These are phyloP conservation scores for Apophysomyces ossiformis DNA, from an alignment of 371 early-diverging fungal genomes.

Conservation along the genomic window DNA sequence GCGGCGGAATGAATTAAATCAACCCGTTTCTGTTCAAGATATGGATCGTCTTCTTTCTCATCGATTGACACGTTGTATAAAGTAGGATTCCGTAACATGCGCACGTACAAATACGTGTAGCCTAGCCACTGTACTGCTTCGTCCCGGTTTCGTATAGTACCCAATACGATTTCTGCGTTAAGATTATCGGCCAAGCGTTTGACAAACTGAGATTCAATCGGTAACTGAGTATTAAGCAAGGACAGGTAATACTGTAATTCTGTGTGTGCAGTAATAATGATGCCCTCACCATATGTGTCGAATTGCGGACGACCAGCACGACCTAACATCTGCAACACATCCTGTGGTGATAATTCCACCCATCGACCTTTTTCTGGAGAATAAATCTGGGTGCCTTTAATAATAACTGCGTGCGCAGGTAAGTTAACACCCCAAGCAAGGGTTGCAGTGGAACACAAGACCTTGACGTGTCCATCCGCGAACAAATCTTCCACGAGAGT, in stretches of 20 bases:
- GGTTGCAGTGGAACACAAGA: slow-evolving; percentile 98
- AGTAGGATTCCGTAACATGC: slow-evolving; percentile 91
- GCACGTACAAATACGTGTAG: slow-evolving; percentile 96
- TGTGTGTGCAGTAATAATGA: slow-evolving; percentile 93
- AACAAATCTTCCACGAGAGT: slow-evolving; percentile 95
- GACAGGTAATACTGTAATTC: slow-evolving; percentile 96
- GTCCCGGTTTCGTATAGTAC: slow-evolving; percentile 86
- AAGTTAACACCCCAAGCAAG: slow-evolving; percentile 99
- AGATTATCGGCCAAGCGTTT: slow-evolving; percentile 87
- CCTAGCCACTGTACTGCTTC: slow-evolving; percentile 98
- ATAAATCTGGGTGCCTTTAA: slow-evolving; percentile 99
- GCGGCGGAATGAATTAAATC: slow-evolving; percentile 93
- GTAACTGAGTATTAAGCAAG: slow-evolving; percentile 92
- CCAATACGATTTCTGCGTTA: slow-evolving; percentile 98
- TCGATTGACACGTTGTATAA: slow-evolving; percentile 81
- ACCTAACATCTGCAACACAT: slow-evolving; percentile 99
- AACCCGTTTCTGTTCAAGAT: slow-evolving; percentile 82
- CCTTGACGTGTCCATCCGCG: slow-evolving; percentile 89
- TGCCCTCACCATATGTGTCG: slow-evolving; percentile 97
- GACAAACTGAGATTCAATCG: slow-evolving; percentile 98
- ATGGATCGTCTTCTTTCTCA: slow-evolving; percentile 83
- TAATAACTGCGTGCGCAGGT: slow-evolving; percentile 99
- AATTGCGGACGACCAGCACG: slow-evolving; percentile 99
- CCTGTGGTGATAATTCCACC: slow-evolving; percentile 93
- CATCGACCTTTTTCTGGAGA: slow-evolving; percentile 93